Conservation (phyloP, 768 basidiomycete species). For the Hysterangium stoloniferum region DNA sequence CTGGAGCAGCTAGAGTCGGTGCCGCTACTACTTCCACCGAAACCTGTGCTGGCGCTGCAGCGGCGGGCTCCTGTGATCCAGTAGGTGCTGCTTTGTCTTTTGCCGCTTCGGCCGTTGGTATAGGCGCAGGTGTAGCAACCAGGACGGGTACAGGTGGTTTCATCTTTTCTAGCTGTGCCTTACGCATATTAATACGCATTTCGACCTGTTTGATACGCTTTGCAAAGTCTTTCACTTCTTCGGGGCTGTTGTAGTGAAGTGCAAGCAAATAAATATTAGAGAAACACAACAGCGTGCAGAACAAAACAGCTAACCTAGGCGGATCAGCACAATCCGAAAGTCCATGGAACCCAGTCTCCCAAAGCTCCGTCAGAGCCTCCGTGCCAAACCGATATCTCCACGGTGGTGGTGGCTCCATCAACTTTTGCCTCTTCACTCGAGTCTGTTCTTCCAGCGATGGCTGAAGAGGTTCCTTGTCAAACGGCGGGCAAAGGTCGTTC, state of each 20-base stretch:
- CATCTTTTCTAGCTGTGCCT: slow-evolving; percentile 28
- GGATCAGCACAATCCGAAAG: slow-evolving; percentile 54
- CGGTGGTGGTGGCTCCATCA: slow-evolving; percentile 49
- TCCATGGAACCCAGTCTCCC: slow-evolving; percentile 73
- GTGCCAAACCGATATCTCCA: slow-evolving; percentile 65
- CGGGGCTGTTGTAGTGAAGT: not conserved
- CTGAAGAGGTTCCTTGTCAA: slow-evolving; percentile 62
- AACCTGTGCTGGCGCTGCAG: too few species aligned
- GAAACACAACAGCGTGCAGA: slow-evolving; percentile 4
- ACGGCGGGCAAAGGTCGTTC: slow-evolving; percentile 70
- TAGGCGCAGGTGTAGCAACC: not conserved
- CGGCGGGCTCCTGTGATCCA: not conserved
- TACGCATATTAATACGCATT: slow-evolving; percentile 46
- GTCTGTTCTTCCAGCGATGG: slow-evolving; percentile 55
- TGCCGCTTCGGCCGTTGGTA: not conserved
- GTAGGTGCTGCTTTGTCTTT: not conserved
- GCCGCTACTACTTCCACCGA: slow-evolving; percentile 12
- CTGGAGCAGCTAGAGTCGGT: slow-evolving; percentile 15
- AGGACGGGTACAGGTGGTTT: not conserved
- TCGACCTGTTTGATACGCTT: slow-evolving; percentile 33
- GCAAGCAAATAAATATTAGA: not conserved
- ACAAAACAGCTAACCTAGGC: slow-evolving; percentile 45
- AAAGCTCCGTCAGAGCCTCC: slow-evolving; percentile 68
- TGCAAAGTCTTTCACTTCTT: slow-evolving; percentile 7
- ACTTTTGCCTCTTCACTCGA: slow-evolving; percentile 37